phyloP scores from a whole-genome alignment of 2,329 filamentous ascomycete genomes.

The Aspergillus sp. region DNA sequence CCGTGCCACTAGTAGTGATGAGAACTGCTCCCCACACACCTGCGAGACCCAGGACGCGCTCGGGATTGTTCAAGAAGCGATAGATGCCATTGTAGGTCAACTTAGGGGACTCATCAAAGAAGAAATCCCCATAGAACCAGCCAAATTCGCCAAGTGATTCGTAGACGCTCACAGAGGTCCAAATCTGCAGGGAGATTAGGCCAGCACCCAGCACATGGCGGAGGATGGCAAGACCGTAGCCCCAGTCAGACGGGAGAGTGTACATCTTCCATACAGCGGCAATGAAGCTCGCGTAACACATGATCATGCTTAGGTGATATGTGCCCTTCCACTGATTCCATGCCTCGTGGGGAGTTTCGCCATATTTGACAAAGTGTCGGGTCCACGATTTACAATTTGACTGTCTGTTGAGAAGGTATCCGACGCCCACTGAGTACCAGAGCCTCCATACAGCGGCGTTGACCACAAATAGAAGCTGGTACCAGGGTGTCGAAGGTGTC shows the following conservation, averaged over 20 bases:
- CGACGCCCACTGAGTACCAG: constrained; percentile 89
- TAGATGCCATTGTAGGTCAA: constrained; percentile 97
- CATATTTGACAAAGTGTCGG: constrained; percentile 94
- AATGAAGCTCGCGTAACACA: constrained; percentile 86
- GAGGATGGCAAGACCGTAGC: constrained; percentile 78
- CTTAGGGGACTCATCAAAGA: constrained; percentile 85
- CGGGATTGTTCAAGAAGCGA: constrained; percentile 95
- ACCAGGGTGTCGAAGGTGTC: constrained; percentile 73
- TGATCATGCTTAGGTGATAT: constrained; percentile 87
- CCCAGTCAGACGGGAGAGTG: constrained; percentile 79
- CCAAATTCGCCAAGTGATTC: constrained; percentile 96
- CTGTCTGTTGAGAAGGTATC: constrained; percentile 79
- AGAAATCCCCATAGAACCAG: constrained; percentile 99
- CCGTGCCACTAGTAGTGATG: constrained; percentile 83
- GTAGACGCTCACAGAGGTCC: constrained; percentile 91
- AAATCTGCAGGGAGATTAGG: constrained; percentile 82
- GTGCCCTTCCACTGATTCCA: constrained; percentile 98
- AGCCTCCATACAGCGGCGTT: constrained; percentile 82
- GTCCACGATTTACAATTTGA: constrained; percentile 94
- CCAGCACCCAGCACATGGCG: constrained; percentile 82
- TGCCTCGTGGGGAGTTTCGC: constrained; percentile 84
- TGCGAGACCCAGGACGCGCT: constrained; percentile 87
- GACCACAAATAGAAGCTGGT: constrained; percentile 75
- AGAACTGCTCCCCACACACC: constrained; percentile 94
- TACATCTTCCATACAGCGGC: constrained; percentile 98